Evolutionary conservation across 805 yeast species (phyloP).

Genomic region (Saturnispora sanitii): DNA sequence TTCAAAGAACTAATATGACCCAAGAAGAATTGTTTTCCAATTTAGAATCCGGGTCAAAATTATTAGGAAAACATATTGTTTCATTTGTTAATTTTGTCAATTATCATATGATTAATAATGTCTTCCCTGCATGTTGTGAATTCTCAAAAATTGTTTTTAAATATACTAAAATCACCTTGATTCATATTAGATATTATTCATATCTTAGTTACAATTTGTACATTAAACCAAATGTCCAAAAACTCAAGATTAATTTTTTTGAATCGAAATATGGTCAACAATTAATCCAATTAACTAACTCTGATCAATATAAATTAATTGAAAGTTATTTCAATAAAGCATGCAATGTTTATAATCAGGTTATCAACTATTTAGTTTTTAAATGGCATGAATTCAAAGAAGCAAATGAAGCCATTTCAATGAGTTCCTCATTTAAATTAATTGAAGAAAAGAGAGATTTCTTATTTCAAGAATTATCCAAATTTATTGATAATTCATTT

Average conservation of each 20-base stretch:
- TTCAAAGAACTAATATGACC: constrained; percentile 6
- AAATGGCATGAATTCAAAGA: constrained; percentile 14
- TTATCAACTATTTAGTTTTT: constrained; percentile 7
- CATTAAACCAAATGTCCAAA: constrained; percentile 16
- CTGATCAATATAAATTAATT: constrained; percentile 9
- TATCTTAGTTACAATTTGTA: constrained; percentile 18
- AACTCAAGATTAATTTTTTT: constrained; percentile 10
- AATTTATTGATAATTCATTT: constrained; percentile 14
- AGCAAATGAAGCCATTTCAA: constrained; percentile 18
- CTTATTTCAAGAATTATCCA: constrained; percentile 24
- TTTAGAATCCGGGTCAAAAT: constrained; percentile 7
- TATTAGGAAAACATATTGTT: not conserved
- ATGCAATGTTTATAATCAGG: constrained; percentile 4
- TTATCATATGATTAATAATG: not conserved
- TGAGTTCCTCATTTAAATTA: constrained; percentile 20
- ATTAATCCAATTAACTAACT: constrained; percentile 9
- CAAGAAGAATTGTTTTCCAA: constrained; percentile 5
- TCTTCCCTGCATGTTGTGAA: constrained; percentile 14
- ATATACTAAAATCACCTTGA: constrained; percentile 6
- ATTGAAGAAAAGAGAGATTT: constrained; percentile 26
- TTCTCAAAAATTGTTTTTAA: constrained; percentile 2
- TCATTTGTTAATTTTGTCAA: constrained; percentile 2
- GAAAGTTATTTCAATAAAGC: not conserved
- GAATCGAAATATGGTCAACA: constrained; percentile 18
- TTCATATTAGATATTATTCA: constrained; percentile 9